A percentile compares a stretch with the other conserved stretches of the same genome.
These are phyloP conservation scores for Cunninghamia lanceolata DNA, from an alignment of 75 land plant species.

Conservation along the genomic window DNA sequence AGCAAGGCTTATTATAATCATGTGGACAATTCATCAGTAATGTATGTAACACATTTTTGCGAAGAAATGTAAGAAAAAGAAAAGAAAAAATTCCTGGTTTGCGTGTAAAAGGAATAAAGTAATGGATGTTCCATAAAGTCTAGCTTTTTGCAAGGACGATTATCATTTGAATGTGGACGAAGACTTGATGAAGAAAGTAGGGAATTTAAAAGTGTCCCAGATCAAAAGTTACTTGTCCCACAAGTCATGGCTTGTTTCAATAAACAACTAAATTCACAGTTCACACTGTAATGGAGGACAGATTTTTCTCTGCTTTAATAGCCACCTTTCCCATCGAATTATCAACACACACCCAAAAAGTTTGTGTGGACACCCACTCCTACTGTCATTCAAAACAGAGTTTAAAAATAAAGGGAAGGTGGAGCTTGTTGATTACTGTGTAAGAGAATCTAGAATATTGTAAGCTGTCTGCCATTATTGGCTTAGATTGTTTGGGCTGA, in stretches of 20 bases:
- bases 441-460: neutral
- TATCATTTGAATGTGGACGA: neutral
- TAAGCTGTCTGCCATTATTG: slow-evolving; percentile 1
- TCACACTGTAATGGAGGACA: neutral
- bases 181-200: neutral
- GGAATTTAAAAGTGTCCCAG: neutral
- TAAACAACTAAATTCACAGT: neutral
- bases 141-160: too few species aligned
- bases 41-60: too few species aligned
- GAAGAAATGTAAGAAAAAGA: too few species aligned
- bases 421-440: neutral
- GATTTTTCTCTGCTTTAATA: too few species aligned
- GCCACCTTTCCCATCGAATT: neutral
- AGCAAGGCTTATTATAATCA: too few species aligned
- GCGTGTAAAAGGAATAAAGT: neutral
- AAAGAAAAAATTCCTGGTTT: too few species aligned
- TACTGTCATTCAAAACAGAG: neutral
- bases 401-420: neutral
- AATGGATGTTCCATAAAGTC: neutral
- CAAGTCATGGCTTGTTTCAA: neutral
- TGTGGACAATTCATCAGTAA: too few species aligned
- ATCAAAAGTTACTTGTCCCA: neutral
- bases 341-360: neutral
- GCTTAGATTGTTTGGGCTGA: neutral
- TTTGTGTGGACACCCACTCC: neutral